A percentile compares a stretch with the other conserved stretches of the same genome.
Conservation (phyloP, 2,329 filamentous ascomycete genomes). For the Ceratocystis cacaofunesta region DNA sequence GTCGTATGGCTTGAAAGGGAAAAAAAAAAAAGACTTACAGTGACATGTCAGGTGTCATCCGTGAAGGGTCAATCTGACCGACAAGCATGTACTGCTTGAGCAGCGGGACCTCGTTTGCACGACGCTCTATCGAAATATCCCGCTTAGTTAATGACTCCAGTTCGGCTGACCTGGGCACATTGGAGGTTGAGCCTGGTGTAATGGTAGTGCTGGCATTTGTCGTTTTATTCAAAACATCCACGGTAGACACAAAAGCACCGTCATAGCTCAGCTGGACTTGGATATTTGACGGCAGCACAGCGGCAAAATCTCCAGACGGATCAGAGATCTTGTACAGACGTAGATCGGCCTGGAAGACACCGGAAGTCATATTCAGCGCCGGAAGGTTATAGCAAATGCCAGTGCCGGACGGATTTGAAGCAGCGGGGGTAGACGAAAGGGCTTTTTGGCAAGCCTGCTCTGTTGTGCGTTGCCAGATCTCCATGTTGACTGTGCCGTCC, state of each 20-base stretch:
- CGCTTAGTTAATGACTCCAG: conserved; percentile 21
- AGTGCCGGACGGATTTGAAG: conserved; percentile 60
- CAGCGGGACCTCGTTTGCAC: conserved; percentile 21
- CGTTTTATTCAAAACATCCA: conserved; percentile 25
- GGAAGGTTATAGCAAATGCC: conserved; percentile 74
- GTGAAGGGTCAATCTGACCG: conserved; percentile 47
- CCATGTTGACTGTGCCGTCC: conserved; percentile 36
- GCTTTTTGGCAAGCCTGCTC: conserved; percentile 43
- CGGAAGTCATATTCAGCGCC: conserved; percentile 49
- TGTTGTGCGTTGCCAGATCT: conserved; percentile 41
- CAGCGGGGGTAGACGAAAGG: conserved; percentile 39
- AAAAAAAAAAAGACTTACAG: conserved; percentile 35
- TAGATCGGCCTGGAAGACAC: conserved; percentile 63
- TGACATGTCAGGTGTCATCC: conserved; percentile 40
- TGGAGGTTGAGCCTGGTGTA: not conserved
- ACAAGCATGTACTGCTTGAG: conserved; percentile 54
- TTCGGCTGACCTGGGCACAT: conserved; percentile 8
- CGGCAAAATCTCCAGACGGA: conserved; percentile 38
- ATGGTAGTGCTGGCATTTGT: conserved; percentile 1
- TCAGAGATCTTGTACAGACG: conserved; percentile 55
- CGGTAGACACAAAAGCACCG: conserved; percentile 37
- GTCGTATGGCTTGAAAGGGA: not conserved
- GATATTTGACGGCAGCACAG: conserved; percentile 37
- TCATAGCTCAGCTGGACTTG: conserved; percentile 39
- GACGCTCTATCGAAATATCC: conserved; percentile 18